These are phyloP conservation scores for Pharus latifolius DNA, from an alignment of 176 grass and related monocot genomes.

Conservation along the genomic window DNA sequence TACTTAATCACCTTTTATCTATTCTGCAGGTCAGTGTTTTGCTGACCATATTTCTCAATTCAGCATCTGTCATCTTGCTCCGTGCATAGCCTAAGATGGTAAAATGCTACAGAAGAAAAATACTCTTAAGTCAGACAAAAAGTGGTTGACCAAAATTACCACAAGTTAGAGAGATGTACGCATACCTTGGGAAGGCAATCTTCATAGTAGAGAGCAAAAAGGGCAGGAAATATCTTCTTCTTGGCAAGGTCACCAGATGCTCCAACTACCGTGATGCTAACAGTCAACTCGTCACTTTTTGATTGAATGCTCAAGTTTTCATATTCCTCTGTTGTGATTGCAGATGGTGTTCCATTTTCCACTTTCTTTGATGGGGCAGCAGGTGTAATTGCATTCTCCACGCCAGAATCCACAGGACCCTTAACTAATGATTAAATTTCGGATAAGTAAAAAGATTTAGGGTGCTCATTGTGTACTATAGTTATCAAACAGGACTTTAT, in stretches of 20 bases:
- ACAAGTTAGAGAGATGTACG: neutral
- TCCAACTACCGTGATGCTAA: conserved; percentile 90
- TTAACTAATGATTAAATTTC: conserved; percentile 6
- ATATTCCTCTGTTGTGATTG: conserved; percentile 40
- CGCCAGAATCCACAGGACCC: conserved; percentile 13
- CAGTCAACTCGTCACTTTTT: conserved; percentile 27
- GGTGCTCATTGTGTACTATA: neutral
- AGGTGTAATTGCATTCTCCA: neutral
- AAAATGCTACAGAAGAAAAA: conserved; percentile 60
- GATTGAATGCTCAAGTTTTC: conserved; percentile 9
- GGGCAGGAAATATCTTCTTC: conserved; percentile 99
- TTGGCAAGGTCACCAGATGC: conserved; percentile 95
- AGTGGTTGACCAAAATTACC: neutral
- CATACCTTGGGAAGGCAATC: conserved; percentile 80
- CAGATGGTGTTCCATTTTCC: conserved; percentile 31
- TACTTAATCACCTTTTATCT: conserved; percentile 61
- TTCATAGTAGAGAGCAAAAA: conserved; percentile 96
- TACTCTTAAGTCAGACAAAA: neutral
- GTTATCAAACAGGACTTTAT: neutral
- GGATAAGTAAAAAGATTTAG: conserved; percentile 1
- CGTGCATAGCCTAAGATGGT: conserved; percentile 96
- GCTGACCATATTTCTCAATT: conserved; percentile 87
- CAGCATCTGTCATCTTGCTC: conserved; percentile 96
- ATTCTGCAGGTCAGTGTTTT: conserved; percentile 92
- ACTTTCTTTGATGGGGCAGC: conserved; percentile 16